These are phyloP conservation scores for Penicillium sp. DNA, from an alignment of 2,329 filamentous ascomycete genomes.

Conservation along the genomic window DNA sequence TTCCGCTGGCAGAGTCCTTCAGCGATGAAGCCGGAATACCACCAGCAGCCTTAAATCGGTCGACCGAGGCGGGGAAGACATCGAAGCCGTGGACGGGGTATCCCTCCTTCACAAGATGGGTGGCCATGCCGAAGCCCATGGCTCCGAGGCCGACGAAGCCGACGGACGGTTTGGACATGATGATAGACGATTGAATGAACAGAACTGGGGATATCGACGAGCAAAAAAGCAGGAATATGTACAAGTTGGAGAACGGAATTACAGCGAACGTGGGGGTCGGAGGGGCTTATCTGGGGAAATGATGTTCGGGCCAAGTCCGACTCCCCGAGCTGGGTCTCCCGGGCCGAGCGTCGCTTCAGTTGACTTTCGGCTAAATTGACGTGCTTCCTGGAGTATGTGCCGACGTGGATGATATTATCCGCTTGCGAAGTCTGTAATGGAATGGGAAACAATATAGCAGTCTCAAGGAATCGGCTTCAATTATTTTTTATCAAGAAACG, in stretches of 20 bases:
- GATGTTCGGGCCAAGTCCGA: slow-evolving; percentile 22
- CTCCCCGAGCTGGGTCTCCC: background rate
- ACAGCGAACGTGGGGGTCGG: slow-evolving; percentile 10
- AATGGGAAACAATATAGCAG: background rate
- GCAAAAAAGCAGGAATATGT: background rate
- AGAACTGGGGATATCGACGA: background rate
- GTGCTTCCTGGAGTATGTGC: background rate
- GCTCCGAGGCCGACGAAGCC: slow-evolving; percentile 74
- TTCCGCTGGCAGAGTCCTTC: slow-evolving; percentile 59
- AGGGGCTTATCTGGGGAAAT: slow-evolving; percentile 17
- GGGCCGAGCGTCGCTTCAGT: background rate
- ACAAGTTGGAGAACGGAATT: background rate
- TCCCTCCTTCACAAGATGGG: slow-evolving; percentile 65
- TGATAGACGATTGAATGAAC: slow-evolving; percentile 6
- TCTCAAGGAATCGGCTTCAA: background rate
- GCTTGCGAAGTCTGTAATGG: background rate
- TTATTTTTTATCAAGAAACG: background rate
- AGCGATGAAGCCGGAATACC: slow-evolving; percentile 60
- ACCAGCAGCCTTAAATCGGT: slow-evolving; percentile 63
- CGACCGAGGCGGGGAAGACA: slow-evolving; percentile 64
- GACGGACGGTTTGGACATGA: slow-evolving; percentile 50
- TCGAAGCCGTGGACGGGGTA: slow-evolving; percentile 70
- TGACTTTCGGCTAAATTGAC: background rate
- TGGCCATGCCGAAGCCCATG: slow-evolving; percentile 82
- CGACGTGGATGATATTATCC: background rate